Conservation (phyloP, 495 filamentous ascomycete species). For the Bacidia gigantensis region DNA sequence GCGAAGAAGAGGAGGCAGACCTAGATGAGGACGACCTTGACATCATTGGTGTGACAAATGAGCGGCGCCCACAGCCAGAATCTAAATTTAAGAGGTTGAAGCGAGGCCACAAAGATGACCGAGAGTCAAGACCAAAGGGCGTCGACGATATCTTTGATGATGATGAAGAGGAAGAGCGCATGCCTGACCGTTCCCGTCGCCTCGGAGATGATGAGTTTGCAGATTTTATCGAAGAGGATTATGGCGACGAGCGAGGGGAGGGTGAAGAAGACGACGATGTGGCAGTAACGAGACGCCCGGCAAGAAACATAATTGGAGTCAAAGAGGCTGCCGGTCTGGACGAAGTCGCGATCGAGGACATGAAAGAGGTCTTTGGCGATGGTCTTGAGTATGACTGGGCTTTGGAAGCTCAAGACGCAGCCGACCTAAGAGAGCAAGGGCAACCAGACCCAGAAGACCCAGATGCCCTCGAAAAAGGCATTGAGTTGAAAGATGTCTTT, state of each 20-base stretch:
- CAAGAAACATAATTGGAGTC: constrained; percentile 48
- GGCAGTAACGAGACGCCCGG: constrained; percentile 62
- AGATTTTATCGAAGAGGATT: constrained; percentile 95
- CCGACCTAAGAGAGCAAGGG: constrained; percentile 52
- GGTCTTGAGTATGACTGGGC: constrained; percentile 93
- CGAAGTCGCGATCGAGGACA: constrained; percentile 83
- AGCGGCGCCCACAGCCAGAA: constrained; percentile 45
- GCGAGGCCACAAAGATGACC: constrained; percentile 71
- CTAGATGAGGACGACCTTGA: constrained; percentile 96
- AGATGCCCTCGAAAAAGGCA: constrained; percentile 25
- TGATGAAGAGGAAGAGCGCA: constrained; percentile 59
- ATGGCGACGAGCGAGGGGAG: constrained; percentile 73
- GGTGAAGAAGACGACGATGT: constrained; percentile 69
- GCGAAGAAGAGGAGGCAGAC: constrained; percentile 74
- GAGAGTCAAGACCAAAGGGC: constrained; percentile 46
- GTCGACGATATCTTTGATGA: constrained; percentile 92
- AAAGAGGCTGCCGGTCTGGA: constrained; percentile 63
- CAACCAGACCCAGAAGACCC: constrained; percentile 41
- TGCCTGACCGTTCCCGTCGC: constrained; percentile 25
- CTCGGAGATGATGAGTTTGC: constrained; percentile 70
- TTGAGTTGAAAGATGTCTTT: constrained; percentile 96
- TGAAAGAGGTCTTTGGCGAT: constrained; percentile 89
- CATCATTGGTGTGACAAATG: constrained; percentile 68
- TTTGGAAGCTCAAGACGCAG: constrained; percentile 49
- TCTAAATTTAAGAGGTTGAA: constrained; percentile 91